Base-by-base conservation (phyloP, 2,329 filamentous ascomycete species). In the Fusarium albosuccineum region DNA sequence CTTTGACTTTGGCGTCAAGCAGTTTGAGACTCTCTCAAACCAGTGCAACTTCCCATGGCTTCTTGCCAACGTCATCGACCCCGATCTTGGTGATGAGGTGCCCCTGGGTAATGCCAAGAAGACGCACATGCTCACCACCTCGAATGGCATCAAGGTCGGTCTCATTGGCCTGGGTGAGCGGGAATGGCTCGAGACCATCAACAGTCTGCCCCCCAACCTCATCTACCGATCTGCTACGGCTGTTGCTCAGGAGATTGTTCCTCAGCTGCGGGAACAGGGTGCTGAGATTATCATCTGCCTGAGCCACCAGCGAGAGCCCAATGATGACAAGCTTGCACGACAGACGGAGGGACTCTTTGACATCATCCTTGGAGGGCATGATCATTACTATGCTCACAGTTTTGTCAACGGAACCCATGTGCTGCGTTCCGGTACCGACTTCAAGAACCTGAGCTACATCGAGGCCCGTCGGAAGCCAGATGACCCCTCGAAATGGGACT, bases 101-200 rank as follows among this genome's bases (percentile, higher is more conserved):
- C 88, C 93, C 4, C 87, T 97, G 30, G 94, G 90, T 13, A 89
- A 93, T 71, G 92, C 91, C 57, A 84, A 88, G 70, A 89, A 89
- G 74, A 96, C 92, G 0, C 83, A 88, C 64, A 92, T 97, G 82
- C 80, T 97, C 57, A 93, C 90, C 3, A 85, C 92, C 1, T 93
- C 91, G 10, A 94, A 94, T 76, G 94, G 94, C 26, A 86, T 97
- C 78, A 96, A 94, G 74, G 85, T 97, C 40, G 94, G 94, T 9
- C 83, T 97, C 42, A 91, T 97, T 57, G 94, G 94, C 0, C 83
- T 97, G 3, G 94, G 91, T 1, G 94, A 97, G 81, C 85, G 92
- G 49, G 93, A 97, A 77, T 97, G 93, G 91, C 86, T 97, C 11
- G 93, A 90, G 62, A 97, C 93, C 0, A 94, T 97, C 79, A 97